These are phyloP conservation scores for Rhododendron ferrugineum DNA, from an alignment of 148 eudicot species.

Conservation along the genomic window DNA sequence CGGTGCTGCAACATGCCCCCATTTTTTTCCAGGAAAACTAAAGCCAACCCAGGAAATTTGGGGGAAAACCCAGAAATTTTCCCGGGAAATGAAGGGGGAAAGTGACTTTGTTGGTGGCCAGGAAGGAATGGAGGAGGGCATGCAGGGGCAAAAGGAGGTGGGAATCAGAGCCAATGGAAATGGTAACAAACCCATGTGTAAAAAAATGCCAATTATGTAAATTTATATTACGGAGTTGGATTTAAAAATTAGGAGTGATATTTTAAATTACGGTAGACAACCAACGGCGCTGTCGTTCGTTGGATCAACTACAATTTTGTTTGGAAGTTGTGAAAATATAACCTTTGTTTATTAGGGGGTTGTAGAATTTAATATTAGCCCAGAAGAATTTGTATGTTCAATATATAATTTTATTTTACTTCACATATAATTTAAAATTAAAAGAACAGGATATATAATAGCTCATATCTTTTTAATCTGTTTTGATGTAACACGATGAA, in stretches of 20 bases:
- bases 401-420: too few species aligned
- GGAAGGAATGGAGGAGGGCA: background rate
- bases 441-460: too few species aligned
- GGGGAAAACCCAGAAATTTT: background rate
- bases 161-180: background rate
- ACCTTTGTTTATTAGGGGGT: too few species aligned
- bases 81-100: background rate
- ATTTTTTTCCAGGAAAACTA: slow-evolving; percentile 20
- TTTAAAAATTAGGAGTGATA: too few species aligned
- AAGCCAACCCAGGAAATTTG: background rate
- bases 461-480: too few species aligned
- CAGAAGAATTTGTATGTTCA: background rate
- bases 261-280: background rate
- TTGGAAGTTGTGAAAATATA: background rate
- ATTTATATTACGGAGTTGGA: background rate
- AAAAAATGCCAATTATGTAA: background rate
- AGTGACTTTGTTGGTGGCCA: background rate
- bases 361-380: too few species aligned
- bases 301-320: background rate
- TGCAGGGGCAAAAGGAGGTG: background rate
- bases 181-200: background rate
- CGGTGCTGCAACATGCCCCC: slow-evolving; percentile 81
- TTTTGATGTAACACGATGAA: too few species aligned
- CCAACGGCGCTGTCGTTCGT: background rate
- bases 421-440: too few species aligned